A percentile compares a stretch with the other conserved stretches of the same genome.
These are phyloP conservation scores for Fusarium sp. DNA, from an alignment of 2,329 filamentous ascomycete genomes.

Conservation along the genomic window DNA sequence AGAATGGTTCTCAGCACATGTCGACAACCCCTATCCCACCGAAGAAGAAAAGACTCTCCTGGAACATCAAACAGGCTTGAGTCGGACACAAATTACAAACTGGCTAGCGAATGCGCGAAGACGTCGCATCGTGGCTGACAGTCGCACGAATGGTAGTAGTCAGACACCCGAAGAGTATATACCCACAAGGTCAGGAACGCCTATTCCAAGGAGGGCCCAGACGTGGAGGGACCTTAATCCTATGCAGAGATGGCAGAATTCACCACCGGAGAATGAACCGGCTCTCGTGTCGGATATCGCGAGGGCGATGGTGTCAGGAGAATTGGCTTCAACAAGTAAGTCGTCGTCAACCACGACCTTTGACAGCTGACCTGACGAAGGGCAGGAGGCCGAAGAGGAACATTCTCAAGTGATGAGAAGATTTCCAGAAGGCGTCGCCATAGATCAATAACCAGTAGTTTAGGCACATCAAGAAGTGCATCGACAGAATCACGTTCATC, in stretches of 20 bases:
- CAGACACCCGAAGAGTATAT: slow-evolving; percentile 1
- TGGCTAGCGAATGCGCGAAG: slow-evolving; percentile 89
- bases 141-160: not conserved
- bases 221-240: slow-evolving; percentile 38
- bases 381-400: slow-evolving; percentile 21
- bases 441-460: slow-evolving; percentile 28
- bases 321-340: slow-evolving; percentile 15
- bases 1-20: slow-evolving; percentile 81
- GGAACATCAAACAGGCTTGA: slow-evolving; percentile 79
- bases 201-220: slow-evolving; percentile 51
- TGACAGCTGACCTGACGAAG: slow-evolving; percentile 54
- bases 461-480: slow-evolving; percentile 33
- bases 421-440: slow-evolving; percentile 15
- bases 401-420: slow-evolving; percentile 26
- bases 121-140: slow-evolving; percentile 71
- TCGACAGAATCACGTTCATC: slow-evolving; percentile 35
- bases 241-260: slow-evolving; percentile 51
- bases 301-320: slow-evolving; percentile 42
- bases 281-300: slow-evolving; percentile 50
- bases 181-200: slow-evolving; percentile 66
- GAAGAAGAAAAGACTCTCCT: slow-evolving; percentile 83
- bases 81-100: slow-evolving; percentile 82
- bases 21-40: slow-evolving; percentile 82
- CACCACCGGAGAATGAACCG: slow-evolving; percentile 51
- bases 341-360: slow-evolving; percentile 50